Percentiles rank a stretch among this genome's conserved stretches.
phyloP scores from a whole-genome alignment of 495 filamentous ascomycete species.

The Penicillium macrosclerotiorum region DNA sequence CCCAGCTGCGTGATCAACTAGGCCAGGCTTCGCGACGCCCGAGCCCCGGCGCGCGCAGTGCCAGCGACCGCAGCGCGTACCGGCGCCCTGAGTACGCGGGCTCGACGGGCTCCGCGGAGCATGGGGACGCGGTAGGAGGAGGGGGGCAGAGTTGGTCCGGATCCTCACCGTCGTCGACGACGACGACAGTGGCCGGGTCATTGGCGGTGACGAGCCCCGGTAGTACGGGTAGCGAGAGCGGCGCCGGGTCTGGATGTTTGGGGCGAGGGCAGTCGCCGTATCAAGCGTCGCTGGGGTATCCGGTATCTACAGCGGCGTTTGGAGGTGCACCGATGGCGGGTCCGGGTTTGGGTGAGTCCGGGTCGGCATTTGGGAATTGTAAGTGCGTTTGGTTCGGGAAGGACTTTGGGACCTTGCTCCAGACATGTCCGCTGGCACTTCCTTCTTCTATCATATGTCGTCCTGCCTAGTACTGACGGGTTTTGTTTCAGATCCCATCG shows the following conservation, averaged over 20 bases:
- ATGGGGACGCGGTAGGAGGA: slow-evolving; percentile 6
- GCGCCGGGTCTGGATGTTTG: background rate
- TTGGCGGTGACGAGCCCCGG: slow-evolving; percentile 22
- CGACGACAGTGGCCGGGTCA: slow-evolving; percentile 19
- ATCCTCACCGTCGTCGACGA: slow-evolving; percentile 22
- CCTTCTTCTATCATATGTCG: too few relatives aligned
- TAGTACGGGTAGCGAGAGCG: slow-evolving; percentile 25
- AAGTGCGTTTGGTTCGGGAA: too few relatives aligned
- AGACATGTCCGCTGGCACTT: too few relatives aligned
- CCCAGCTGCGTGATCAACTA: slow-evolving; percentile 21
- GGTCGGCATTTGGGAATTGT: slow-evolving; percentile 2
- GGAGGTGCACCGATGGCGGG: too few relatives aligned
- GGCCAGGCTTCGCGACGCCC: slow-evolving; percentile 11
- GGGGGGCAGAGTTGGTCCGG: slow-evolving; percentile 21
- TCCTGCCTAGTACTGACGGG: too few relatives aligned
- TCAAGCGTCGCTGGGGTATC: slow-evolving; percentile 11
- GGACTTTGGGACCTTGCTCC: too few relatives aligned
- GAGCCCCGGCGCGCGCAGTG: background rate
- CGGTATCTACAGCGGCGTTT: slow-evolving; percentile 7
- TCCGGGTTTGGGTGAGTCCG: too few relatives aligned
- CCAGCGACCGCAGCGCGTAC: background rate
- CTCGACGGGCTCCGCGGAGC: slow-evolving; percentile 1
- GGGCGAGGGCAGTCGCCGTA: too few relatives aligned
- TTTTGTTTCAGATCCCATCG: slow-evolving; percentile 6
- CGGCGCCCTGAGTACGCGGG: too few relatives aligned